Evolutionary conservation across 768 basidiomycete genomes (phyloP).

Genomic region (Dictyophora rubrovolvata): DNA sequence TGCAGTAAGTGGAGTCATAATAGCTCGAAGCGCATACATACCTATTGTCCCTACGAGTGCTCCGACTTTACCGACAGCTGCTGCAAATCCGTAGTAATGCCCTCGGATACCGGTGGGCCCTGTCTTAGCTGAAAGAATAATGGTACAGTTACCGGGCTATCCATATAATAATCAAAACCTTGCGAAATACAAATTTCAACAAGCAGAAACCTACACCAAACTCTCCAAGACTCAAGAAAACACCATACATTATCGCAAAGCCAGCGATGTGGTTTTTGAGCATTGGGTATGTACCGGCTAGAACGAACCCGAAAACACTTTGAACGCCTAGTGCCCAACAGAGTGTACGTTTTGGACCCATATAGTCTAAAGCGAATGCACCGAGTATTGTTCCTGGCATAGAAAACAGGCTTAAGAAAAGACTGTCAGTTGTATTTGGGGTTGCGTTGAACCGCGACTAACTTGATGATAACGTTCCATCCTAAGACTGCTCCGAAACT

Average conservation of each 20-base stretch:
- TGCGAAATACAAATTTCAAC: neutral
- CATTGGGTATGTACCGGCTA: slow-evolving; percentile 26
- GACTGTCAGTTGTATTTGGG: neutral
- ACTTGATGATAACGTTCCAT: slow-evolving; percentile 84
- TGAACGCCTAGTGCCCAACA: slow-evolving; percentile 26
- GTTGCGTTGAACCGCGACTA: neutral
- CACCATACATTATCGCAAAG: slow-evolving; percentile 12
- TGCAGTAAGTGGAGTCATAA: neutral
- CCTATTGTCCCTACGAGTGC: slow-evolving; percentile 79
- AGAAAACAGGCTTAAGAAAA: slow-evolving; percentile 25
- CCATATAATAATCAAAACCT: neutral
- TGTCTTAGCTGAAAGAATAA: slow-evolving; percentile 30
- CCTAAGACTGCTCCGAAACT: slow-evolving; percentile 57
- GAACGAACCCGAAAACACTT: slow-evolving; percentile 24
- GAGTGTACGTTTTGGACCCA: slow-evolving; percentile 18
- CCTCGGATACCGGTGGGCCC: slow-evolving; percentile 26
- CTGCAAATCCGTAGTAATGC: slow-evolving; percentile 24
- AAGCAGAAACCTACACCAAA: slow-evolving; percentile 12
- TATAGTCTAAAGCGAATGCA: slow-evolving; percentile 25
- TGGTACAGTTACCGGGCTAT: slow-evolving; percentile 27
- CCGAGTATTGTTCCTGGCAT: slow-evolving; percentile 30
- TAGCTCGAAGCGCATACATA: slow-evolving; percentile 23
- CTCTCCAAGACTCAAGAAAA: slow-evolving; percentile 34
- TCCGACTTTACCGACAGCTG: slow-evolving; percentile 66
- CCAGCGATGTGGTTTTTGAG: slow-evolving; percentile 19